Evolutionary conservation across 805 yeast species (phyloP).

Genomic region (Saturnispora dispora): DNA sequence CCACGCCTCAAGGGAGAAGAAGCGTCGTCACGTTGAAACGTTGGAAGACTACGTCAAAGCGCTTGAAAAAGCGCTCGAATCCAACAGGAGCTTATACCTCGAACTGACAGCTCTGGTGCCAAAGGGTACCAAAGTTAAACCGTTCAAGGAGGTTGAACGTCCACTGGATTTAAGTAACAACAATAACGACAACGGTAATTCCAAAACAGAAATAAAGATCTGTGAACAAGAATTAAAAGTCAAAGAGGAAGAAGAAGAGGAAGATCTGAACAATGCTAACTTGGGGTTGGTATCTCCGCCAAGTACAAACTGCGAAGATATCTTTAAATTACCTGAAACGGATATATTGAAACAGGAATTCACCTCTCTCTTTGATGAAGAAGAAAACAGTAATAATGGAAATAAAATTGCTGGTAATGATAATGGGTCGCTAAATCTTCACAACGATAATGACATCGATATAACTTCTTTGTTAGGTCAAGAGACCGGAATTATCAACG

Average conservation of each 20-base stretch:
- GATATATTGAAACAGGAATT: constrained; percentile 20
- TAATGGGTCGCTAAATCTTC: background rate
- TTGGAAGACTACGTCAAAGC: constrained; percentile 53
- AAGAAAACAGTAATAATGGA: background rate
- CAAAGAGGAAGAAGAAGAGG: constrained; percentile 13
- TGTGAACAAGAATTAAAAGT: background rate
- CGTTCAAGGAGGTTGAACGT: background rate
- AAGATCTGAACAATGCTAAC: constrained; percentile 1
- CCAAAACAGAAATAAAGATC: background rate
- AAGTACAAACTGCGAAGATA: constrained; percentile 26
- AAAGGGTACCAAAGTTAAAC: background rate
- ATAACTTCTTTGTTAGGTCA: background rate
- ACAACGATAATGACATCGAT: background rate
- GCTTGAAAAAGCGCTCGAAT: constrained; percentile 26
- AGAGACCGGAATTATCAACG: background rate
- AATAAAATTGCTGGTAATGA: constrained; percentile 18
- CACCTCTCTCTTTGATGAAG: constrained; percentile 17
- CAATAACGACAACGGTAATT: background rate
- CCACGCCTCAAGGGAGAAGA: constrained; percentile 94
- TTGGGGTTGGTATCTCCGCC: constrained; percentile 21
- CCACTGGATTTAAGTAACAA: background rate
- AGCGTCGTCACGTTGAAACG: constrained; percentile 82
- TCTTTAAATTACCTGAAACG: constrained; percentile 22
- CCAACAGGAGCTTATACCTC: background rate
- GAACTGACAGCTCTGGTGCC: constrained; percentile 9